Base-by-base conservation (phyloP, 2,329 filamentous ascomycete species). In the Paramyrothecium sp. region DNA sequence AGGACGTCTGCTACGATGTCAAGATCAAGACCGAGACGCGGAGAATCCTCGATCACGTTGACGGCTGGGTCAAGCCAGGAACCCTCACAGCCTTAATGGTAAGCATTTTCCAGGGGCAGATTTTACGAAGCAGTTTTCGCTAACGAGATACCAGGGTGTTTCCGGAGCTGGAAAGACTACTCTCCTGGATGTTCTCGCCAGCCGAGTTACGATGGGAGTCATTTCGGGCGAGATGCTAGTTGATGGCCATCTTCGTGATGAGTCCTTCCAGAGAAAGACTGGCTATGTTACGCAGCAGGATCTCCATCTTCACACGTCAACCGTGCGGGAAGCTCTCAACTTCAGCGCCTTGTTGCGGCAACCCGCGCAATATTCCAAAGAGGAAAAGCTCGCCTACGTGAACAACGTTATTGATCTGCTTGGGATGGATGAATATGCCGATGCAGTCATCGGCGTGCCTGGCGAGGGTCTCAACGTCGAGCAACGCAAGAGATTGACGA, bases 61-160 rank as follows among this genome's bases (percentile, higher is more conserved):
- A 89, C 63, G 88, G 88, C 7, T 90, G 86, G 85, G 86, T 90
- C 56, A 88, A 89, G 67, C 88, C 88, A 3, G 88, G 88, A 53
- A 90, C 86, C 21, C 72, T 89, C 38, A 90, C 87, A 16, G 88
- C 87, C 30, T 77, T 89, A 0, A 90, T 90, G 87, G 86, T 73
- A 71, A 80, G 46, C 80, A 13, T 7, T 17, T 7, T 44, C 38
- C n/a, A 7, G 13, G 22, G 21, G 13, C n/a, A n/a, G 20, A 30
- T 26, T 23, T 8, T n/a, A 51, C 12, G n/a, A 51, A 51, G 7
- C 11, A 22, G 7, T 44, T 16, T 19, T 44, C 5, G 13, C 38
- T 44, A 44, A 44, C 38, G 13, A 7, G 13, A 30, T 7, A 7
- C 7, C 0, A 74, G 72, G 85, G 64, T 12, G 58, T 57, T n/a